Base-by-base conservation (phyloP, 805 yeast species). In the Lachancea waltii region DNA sequence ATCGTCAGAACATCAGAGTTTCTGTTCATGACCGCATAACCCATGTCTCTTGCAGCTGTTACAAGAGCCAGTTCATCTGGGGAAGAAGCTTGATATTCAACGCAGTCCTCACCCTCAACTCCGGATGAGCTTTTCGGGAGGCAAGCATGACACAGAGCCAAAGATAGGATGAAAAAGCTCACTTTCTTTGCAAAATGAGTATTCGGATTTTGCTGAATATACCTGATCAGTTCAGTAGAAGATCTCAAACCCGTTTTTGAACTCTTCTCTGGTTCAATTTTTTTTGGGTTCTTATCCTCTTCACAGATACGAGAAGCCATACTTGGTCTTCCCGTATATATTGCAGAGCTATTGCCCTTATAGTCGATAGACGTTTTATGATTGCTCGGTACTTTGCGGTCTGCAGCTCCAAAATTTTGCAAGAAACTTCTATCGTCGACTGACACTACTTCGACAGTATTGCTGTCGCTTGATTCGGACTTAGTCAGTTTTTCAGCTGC, bases 31-130 rank as follows among this genome's bases (percentile, higher is more conserved):
- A 89, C 83, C n/a, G 89, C 78, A 58, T 70, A 92, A 0, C 99
- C 99, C 69, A 92, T 70, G 54, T 92, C 98, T 48, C 95, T 72
- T 0, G 98, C 98, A 1, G 97, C 98, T 32, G 81, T 77, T 3
- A 92, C 90, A 21, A 92, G 65, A 0, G 99, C 98, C 35, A 89
- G 63, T 58, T 92, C 99, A 62, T 92, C 99, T 0, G 98, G 99
- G 0, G 97, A 89, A 0, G 97, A 79, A 0, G 97, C 85, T 56
- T 90, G 97, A 51, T 92, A 92, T 40, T 77, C 79, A 17, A 87
- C 74, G 16, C 69, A 65, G 16, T 69, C 77, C 30, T 66, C 73
- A 3, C 51, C 60, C 15, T 51, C 51, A 7, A 35, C 36, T 17
- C 42, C 27, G 15, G 30, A 41, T 1, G 56, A 49, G 29, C 63